Conservation (phyloP, 345 rosid genomes). For the Salix arbutifolia region DNA sequence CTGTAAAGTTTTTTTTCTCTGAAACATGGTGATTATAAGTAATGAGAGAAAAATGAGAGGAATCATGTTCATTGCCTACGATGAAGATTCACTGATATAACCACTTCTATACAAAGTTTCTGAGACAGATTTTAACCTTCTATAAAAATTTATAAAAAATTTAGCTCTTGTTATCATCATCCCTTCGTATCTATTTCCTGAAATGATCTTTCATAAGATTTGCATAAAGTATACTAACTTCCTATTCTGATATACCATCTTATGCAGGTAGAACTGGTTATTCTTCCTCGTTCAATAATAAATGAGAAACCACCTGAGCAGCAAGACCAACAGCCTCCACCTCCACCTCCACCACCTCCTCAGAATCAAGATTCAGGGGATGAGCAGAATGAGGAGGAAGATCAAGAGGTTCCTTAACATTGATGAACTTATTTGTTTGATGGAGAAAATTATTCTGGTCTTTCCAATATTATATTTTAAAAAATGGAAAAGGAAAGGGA, state of each 20-base stretch:
- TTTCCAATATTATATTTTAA: not conserved
- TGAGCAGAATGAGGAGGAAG: conserved; percentile 85
- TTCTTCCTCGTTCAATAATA: conserved; percentile 86
- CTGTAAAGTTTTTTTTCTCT: conserved; percentile 61
- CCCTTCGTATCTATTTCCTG: not conserved
- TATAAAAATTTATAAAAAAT: not conserved
- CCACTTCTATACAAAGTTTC: too few relatives aligned
- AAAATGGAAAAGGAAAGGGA: not conserved
- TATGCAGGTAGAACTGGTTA: conserved; percentile 87
- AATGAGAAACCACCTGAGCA: conserved; percentile 83
- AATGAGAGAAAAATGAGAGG: not conserved
- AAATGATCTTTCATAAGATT: not conserved
- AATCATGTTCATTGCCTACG: too few relatives aligned
- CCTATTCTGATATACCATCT: conserved; percentile 16
- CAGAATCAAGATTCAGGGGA: conserved; percentile 73
- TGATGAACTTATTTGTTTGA: not conserved
- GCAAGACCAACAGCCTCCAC: conserved; percentile 85
- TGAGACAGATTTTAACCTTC: not conserved
- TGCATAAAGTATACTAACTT: not conserved
- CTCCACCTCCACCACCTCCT: conserved; percentile 94
- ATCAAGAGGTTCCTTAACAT: conserved; percentile 52
- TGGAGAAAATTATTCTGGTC: not conserved
- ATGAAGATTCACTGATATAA: too few relatives aligned
- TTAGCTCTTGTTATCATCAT: not conserved
- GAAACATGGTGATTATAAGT: not conserved